Evolutionary conservation across 495 filamentous ascomycete species (phyloP).

Genomic region (Talaromyces proteolyticus): DNA sequence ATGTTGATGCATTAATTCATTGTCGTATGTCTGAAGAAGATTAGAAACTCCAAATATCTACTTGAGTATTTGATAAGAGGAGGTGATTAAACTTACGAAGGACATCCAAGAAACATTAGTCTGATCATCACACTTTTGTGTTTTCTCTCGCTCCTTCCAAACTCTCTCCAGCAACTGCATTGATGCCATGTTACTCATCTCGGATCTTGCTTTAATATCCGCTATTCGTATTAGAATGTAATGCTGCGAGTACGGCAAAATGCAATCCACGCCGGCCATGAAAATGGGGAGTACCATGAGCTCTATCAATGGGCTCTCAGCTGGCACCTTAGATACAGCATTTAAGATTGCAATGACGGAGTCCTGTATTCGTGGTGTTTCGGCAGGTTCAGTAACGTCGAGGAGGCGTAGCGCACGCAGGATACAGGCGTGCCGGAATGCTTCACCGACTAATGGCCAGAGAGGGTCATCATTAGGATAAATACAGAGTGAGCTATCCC

Average conservation of each 20-base stretch:
- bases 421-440: slow-evolving; percentile 28
- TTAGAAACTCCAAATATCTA: not conserved
- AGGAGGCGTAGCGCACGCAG: slow-evolving; percentile 26
- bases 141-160: slow-evolving; percentile 24
- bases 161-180: slow-evolving; percentile 22
- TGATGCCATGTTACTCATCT: slow-evolving; percentile 22
- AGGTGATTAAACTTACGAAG: slow-evolving; percentile 22
- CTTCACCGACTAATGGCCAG: slow-evolving; percentile 25
- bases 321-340: slow-evolving; percentile 23
- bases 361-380: slow-evolving; percentile 19
- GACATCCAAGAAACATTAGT: slow-evolving; percentile 29
- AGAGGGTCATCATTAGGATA: slow-evolving; percentile 23
- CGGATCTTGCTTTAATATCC: slow-evolving; percentile 24
- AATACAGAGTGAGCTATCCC: slow-evolving; percentile 16
- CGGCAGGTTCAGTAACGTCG: slow-evolving; percentile 18
- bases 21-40: slow-evolving; percentile 11
- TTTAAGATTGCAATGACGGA: slow-evolving; percentile 26
- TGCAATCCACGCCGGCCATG: slow-evolving; percentile 28
- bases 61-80: not conserved
- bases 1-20: slow-evolving; percentile 13
- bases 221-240: slow-evolving; percentile 24
- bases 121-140: slow-evolving; percentile 18
- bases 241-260: slow-evolving; percentile 26
- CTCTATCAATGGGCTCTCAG: slow-evolving; percentile 20
- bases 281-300: slow-evolving; percentile 29